phyloP scores from a whole-genome alignment of 306 rosid species.

The Cucurbita pepo region DNA sequence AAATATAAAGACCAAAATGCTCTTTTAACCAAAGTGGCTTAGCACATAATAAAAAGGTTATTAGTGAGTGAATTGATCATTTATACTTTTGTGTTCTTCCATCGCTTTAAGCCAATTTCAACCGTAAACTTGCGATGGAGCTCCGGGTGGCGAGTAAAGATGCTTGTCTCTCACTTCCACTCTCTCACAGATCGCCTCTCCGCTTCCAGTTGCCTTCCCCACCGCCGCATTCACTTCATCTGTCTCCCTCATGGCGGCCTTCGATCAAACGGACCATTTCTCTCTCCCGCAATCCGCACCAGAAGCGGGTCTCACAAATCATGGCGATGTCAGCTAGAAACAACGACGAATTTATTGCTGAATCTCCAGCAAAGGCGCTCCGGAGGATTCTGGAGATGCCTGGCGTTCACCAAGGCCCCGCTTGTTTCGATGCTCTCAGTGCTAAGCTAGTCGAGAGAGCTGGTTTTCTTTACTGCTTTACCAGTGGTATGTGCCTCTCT shows the following conservation, averaged over 20 bases:
- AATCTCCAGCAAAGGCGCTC: constrained; percentile 38
- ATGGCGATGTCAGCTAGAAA: constrained; percentile 13
- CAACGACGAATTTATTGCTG: constrained; percentile 2
- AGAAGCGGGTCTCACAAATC: constrained; percentile 1
- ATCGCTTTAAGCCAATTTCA: not conserved
- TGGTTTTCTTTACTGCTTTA: constrained; percentile 61
- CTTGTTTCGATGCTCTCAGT: constrained; percentile 76
- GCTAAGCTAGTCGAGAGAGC: constrained; percentile 64
- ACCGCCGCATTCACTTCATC: not conserved
- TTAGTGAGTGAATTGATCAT: not conserved
- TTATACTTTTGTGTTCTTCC: not conserved
- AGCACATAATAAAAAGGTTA: not conserved
- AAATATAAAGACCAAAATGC: too few relatives aligned
- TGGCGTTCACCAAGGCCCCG: constrained; percentile 74
- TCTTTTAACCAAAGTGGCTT: too few relatives aligned
- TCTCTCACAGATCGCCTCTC: not conserved
- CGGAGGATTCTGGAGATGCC: constrained; percentile 37
- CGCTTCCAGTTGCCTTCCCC: not conserved
- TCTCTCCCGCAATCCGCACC: not conserved
- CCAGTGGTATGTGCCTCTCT: constrained; percentile 38
- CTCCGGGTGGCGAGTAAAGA: not conserved
- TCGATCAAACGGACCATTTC: not conserved
- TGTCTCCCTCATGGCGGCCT: not conserved
- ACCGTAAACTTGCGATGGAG: not conserved
- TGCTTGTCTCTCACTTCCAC: not conserved